Conservation (phyloP, 2,329 filamentous ascomycete species). For the Ophiocordyceps camponoti-saundersi region DNA sequence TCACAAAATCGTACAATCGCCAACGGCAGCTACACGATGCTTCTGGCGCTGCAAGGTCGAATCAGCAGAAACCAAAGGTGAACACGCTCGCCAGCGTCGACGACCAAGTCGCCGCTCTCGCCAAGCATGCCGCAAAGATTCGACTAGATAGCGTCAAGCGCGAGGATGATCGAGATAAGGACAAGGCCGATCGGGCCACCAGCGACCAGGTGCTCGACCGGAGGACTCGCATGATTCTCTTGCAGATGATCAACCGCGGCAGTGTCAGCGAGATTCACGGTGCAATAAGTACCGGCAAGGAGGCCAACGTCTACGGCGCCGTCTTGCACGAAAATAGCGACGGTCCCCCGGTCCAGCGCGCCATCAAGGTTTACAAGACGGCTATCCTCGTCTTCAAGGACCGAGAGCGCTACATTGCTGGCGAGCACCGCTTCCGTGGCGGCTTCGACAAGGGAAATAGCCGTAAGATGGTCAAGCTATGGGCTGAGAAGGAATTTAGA, state of each 20-base stretch:
- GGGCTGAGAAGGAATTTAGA: constrained; percentile 97
- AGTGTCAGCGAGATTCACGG: constrained; percentile 85
- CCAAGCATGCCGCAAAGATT: constrained; percentile 74
- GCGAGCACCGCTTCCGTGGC: constrained; percentile 79
- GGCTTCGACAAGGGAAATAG: constrained; percentile 92
- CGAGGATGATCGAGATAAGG: constrained; percentile 40
- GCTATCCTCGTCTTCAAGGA: constrained; percentile 97
- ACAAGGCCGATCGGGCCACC: constrained; percentile 86
- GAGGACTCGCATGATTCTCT: constrained; percentile 81
- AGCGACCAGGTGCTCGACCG: constrained; percentile 90
- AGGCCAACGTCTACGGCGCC: constrained; percentile 95
- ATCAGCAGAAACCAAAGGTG: constrained; percentile 60
- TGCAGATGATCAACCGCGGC: constrained; percentile 90
- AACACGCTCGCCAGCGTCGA: constrained; percentile 70
- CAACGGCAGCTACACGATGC: constrained; percentile 48
- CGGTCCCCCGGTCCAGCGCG: constrained; percentile 49
- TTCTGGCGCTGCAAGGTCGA: constrained; percentile 45
- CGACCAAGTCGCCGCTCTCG: constrained; percentile 73
- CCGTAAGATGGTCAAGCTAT: constrained; percentile 92
- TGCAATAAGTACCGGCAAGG: constrained; percentile 90
- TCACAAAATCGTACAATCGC: constrained; percentile 79
- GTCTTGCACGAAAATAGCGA: constrained; percentile 42
- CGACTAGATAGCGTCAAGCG: constrained; percentile 52
- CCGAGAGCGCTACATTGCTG: constrained; percentile 85
- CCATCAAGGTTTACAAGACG: constrained; percentile 98